phyloP scores from a whole-genome alignment of 1,284 basidiomycete species.

The Lentinus polychrous region DNA sequence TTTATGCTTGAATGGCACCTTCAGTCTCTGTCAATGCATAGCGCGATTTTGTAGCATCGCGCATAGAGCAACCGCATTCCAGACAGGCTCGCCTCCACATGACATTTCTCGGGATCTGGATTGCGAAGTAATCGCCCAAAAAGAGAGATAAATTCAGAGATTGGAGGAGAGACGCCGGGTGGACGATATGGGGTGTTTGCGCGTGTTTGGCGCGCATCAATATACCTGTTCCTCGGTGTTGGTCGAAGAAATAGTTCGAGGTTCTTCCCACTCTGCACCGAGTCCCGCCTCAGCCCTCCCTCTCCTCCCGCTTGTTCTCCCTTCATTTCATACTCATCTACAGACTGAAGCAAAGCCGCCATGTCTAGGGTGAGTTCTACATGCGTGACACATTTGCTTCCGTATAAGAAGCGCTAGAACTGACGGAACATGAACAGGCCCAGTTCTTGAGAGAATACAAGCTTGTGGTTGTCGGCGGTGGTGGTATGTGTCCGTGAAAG shows the following conservation, averaged over 20 bases:
- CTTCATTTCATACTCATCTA: neutral
- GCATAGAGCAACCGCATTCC: too few relatives aligned
- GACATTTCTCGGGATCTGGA: neutral
- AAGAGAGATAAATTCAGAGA: neutral
- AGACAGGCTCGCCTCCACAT: neutral
- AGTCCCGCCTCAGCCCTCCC: neutral
- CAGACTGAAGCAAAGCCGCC: conserved; percentile 3
- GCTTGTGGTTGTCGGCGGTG: conserved; percentile 96
- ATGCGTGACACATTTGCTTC: neutral
- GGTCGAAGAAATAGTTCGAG: neutral
- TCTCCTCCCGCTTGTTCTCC: neutral
- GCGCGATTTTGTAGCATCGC: too few relatives aligned
- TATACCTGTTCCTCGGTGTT: neutral
- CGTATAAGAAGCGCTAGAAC: neutral
- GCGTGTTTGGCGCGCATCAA: neutral
- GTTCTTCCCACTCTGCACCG: neutral
- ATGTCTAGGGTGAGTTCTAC: conserved; percentile 26
- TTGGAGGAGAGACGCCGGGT: neutral
- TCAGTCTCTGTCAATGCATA: too few relatives aligned
- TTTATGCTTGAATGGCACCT: too few relatives aligned
- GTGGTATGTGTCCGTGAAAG: conserved; percentile 57
- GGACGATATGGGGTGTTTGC: conserved; percentile 1
- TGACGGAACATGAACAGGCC: neutral
- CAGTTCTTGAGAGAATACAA: conserved; percentile 92
- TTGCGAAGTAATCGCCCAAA: neutral